These are phyloP conservation scores for Boechera stricta DNA, from an alignment of 345 rosid species.

Conservation along the genomic window DNA sequence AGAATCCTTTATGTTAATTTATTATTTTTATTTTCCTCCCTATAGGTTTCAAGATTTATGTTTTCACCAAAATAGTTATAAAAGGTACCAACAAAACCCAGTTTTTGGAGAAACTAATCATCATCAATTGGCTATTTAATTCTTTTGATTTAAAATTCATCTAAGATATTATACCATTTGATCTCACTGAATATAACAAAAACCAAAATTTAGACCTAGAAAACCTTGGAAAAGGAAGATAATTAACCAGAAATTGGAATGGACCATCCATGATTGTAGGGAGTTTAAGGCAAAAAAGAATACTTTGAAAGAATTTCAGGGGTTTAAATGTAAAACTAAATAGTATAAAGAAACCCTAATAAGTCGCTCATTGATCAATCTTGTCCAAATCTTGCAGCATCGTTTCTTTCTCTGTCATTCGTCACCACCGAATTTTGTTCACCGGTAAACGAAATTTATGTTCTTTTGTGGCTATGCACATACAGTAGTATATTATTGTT, in stretches of 20 bases:
- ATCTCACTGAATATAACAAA: not conserved
- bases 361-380: not conserved
- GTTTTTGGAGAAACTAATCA: not conserved
- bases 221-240: not conserved
- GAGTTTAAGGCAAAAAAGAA: not conserved
- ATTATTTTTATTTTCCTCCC: not conserved
- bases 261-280: too few relatives aligned
- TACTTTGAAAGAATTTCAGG: not conserved
- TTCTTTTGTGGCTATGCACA: constrained; percentile 1
- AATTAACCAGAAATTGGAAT: not conserved
- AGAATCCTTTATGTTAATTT: not conserved
- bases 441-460: constrained; percentile 22
- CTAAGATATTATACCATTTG: too few relatives aligned
- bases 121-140: not conserved
- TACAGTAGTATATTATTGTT: not conserved
- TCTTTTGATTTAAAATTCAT: not conserved
- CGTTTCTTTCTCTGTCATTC: constrained; percentile 12
- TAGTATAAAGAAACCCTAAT: constrained; percentile 18
- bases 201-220: not conserved
- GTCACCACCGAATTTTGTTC: constrained; percentile 14
- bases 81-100: not conserved
- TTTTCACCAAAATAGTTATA: not conserved
- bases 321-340: not conserved
- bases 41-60: not conserved
- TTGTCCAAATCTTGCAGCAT: not conserved